phyloP scores from a whole-genome alignment of 164 flowering plant species.

The Chloranthus sessilifolius region DNA sequence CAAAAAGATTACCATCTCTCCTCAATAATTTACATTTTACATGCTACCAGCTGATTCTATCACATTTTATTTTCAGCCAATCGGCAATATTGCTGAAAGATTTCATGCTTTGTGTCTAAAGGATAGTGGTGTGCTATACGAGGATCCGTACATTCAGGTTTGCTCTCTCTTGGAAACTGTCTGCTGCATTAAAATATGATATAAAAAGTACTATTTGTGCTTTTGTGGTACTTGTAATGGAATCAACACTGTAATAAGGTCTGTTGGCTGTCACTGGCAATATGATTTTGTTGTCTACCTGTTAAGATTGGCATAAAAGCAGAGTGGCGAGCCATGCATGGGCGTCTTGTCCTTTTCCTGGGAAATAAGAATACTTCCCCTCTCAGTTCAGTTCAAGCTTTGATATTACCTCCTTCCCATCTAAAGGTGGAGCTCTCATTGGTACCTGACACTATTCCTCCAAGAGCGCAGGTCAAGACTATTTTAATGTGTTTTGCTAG shows the following conservation, averaged over 20 bases:
- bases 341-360: slow-evolving; percentile 89
- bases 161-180: neutral
- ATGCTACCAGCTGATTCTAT: slow-evolving; percentile 1
- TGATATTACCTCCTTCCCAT: slow-evolving; percentile 84
- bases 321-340: slow-evolving; percentile 92
- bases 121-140: slow-evolving; percentile 95
- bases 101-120: slow-evolving; percentile 81
- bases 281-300: too few relatives aligned
- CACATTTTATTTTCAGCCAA: slow-evolving; percentile 58
- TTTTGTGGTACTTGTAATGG: neutral
- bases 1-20: too few relatives aligned
- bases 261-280: too few relatives aligned
- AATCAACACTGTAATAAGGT: neutral
- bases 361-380: slow-evolving; percentile 95
- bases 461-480: slow-evolving; percentile 86
- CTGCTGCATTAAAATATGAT: neutral
- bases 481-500: slow-evolving; percentile 1
- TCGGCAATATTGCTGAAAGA: slow-evolving; percentile 85
- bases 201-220: neutral
- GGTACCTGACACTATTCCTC: slow-evolving; percentile 97
- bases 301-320: slow-evolving; percentile 91
- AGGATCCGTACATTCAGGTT: slow-evolving; percentile 95
- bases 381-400: slow-evolving; percentile 76
- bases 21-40: too few relatives aligned
- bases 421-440: slow-evolving; percentile 78